phyloP scores from a whole-genome alignment of 2,329 filamentous ascomycete species.

The Colletotrichum eremochloae region DNA sequence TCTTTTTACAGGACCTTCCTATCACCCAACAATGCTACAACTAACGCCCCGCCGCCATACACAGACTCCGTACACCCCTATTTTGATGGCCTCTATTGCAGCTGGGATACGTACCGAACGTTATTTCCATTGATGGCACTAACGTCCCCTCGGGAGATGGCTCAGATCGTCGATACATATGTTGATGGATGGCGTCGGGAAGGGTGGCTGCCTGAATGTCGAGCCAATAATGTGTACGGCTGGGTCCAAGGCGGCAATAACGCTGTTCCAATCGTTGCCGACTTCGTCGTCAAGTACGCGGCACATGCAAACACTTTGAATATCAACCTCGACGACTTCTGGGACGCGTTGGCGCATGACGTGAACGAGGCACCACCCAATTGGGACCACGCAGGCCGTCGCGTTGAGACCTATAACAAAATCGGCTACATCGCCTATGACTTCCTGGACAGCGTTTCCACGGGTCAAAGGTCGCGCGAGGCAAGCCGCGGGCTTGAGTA shows the following conservation, averaged over 20 bases:
- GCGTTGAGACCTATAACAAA: constrained; percentile 22
- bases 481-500: constrained; percentile 21
- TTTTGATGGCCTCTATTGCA: constrained; percentile 27
- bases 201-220: constrained; percentile 23
- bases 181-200: constrained; percentile 17
- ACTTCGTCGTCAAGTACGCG: constrained; percentile 23
- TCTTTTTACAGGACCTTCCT: constrained; percentile 26
- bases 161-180: constrained; percentile 20
- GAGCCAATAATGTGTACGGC: constrained; percentile 15
- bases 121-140: constrained; percentile 23
- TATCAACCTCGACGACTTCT: constrained; percentile 11
- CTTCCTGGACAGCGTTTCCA: not conserved
- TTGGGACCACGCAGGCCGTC: constrained; percentile 22
- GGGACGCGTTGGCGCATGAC: constrained; percentile 18
- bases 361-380: constrained; percentile 7
- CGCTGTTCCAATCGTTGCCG: constrained; percentile 18
- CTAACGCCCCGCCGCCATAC: constrained; percentile 14
- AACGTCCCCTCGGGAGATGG: constrained; percentile 19
- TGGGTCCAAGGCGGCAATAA: constrained; percentile 27
- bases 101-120: constrained; percentile 22
- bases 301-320: constrained; percentile 5
- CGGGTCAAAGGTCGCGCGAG: constrained; percentile 17
- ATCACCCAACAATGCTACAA: constrained; percentile 23
- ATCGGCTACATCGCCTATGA: constrained; percentile 17
- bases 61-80: not conserved